Evolutionary conservation across 345 rosid genomes (phyloP).

Genomic region (Camelina hispida): DNA sequence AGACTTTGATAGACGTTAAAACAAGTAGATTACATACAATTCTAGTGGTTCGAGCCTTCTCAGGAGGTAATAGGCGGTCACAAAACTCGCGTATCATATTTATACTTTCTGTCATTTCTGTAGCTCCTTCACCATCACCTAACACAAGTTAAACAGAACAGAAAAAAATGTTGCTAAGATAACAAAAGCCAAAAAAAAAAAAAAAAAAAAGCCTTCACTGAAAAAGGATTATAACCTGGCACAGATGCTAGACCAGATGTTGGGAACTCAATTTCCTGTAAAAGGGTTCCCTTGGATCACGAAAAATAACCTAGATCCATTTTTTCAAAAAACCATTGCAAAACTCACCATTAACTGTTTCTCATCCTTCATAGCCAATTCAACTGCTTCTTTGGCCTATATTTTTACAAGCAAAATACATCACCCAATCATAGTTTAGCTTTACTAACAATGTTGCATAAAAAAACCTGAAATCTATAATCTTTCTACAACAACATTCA

Average conservation of each 20-base stretch:
- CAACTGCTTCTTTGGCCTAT: conserved; percentile 80
- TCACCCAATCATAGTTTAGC: conserved; percentile 13
- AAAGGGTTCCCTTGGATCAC: conserved; percentile 42
- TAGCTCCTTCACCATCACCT: conserved; percentile 99
- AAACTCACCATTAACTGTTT: conserved; percentile 79
- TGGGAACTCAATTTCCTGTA: conserved; percentile 96
- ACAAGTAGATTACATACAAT: conserved; percentile 54
- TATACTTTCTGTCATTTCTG: conserved; percentile 91
- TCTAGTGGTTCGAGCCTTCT: conserved; percentile 72
- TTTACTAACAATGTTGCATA: conserved; percentile 1
- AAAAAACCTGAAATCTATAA: conserved; percentile 20
- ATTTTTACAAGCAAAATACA: conserved; percentile 8
- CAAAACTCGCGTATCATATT: conserved; percentile 84
- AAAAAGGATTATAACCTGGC: conserved; percentile 58
- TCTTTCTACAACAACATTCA: conserved; percentile 12
- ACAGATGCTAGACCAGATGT: conserved; percentile 93
- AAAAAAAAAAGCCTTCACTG: not conserved
- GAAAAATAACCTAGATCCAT: conserved; percentile 15
- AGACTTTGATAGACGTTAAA: not conserved
- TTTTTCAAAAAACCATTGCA: conserved; percentile 8
- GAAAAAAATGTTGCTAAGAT: not conserved
- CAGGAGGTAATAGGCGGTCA: conserved; percentile 63
- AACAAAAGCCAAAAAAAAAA: not conserved
- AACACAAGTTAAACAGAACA: conserved; percentile 10
- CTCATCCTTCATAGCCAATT: conserved; percentile 65